Percentiles rank a stretch among this genome's conserved stretches.
These are phyloP conservation scores for Neurospora sp. DNA, from an alignment of 495 filamentous ascomycete genomes.

Conservation along the genomic window DNA sequence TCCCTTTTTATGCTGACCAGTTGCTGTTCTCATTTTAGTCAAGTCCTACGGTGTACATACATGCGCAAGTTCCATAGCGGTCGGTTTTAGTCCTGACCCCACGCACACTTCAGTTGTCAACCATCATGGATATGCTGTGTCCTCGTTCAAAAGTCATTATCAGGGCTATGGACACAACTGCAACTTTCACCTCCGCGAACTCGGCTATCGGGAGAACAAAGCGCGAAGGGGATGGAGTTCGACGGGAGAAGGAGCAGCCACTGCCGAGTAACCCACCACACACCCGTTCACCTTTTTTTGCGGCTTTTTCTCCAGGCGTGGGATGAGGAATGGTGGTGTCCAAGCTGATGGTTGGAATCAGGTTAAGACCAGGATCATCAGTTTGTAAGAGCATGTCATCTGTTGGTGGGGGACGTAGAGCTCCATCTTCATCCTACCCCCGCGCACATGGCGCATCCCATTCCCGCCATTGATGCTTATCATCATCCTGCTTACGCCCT, in stretches of 20 bases:
- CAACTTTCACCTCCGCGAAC: neutral
- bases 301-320: neutral
- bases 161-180: neutral
- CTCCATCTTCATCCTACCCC: neutral
- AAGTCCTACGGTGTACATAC: neutral
- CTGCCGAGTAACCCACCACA: neutral
- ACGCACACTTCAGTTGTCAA: neutral
- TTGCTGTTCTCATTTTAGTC: neutral
- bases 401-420: neutral
- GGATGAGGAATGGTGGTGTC: neutral
- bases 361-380: neutral
- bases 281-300: no score
- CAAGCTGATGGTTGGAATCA: neutral
- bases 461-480: neutral
- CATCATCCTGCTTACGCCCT: neutral
- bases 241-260: neutral
- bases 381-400: neutral
- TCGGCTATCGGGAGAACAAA: neutral
- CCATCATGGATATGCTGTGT: neutral
- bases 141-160: neutral
- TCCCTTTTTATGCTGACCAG: neutral
- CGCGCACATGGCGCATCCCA: no score
- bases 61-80: neutral
- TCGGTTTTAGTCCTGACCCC: neutral
- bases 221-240: neutral